A percentile compares a stretch with the other conserved stretches of the same genome.
Evolutionary conservation across 2,329 filamentous ascomycete genomes (phyloP).

Genomic region (Stachybotrys chartarum): DNA sequence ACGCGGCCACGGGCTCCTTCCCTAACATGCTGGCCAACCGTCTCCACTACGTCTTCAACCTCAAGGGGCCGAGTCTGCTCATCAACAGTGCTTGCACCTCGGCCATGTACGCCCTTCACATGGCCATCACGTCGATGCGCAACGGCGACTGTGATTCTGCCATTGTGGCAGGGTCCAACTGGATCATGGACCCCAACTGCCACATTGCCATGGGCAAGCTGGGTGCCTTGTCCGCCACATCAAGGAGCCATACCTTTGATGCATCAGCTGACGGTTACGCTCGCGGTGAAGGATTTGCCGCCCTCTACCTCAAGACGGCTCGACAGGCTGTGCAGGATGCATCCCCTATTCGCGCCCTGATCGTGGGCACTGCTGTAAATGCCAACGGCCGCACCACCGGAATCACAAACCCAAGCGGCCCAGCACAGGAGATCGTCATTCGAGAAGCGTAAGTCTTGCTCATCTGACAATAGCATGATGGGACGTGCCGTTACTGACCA

Average conservation of each 20-base stretch:
- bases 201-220: not conserved
- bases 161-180: not conserved
- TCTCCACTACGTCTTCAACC: slow-evolving; percentile 6
- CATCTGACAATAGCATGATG: too few species aligned
- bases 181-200: not conserved
- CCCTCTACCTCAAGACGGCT: not conserved
- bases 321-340: not conserved
- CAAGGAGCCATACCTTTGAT: not conserved
- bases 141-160: not conserved
- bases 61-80: slow-evolving; percentile 3
- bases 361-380: not conserved
- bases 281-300: not conserved
- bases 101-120: not conserved
- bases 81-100: not conserved
- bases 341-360: not conserved
- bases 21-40: slow-evolving; percentile 6
- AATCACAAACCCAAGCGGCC: not conserved
- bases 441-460: not conserved
- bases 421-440: not conserved
- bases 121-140: not conserved
- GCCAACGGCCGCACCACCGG: not conserved
- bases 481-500: too few species aligned
- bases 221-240: not conserved
- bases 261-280: not conserved
- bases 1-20: not conserved